Evolutionary conservation across 192 early-diverging fungal genomes (phyloP).

Genomic region (Backusella circina): DNA sequence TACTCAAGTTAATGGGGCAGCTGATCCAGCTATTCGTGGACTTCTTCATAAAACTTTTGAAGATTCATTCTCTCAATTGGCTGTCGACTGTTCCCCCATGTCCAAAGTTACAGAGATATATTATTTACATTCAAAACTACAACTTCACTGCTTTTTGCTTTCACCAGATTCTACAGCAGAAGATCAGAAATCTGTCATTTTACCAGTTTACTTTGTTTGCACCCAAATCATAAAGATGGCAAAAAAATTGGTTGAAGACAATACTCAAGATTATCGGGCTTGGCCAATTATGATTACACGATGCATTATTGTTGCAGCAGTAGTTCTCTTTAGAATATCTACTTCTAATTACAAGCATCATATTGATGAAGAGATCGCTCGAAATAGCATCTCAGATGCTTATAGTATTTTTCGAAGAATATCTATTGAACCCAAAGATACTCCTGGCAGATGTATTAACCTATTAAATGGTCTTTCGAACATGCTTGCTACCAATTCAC

Average conservation of each 20-base stretch:
- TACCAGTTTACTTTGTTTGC: conserved; percentile 19
- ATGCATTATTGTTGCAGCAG: background rate
- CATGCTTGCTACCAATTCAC: background rate
- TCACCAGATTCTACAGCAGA: background rate
- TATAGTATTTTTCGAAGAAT: conserved; percentile 4
- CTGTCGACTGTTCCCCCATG: conserved; percentile 5
- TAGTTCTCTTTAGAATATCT: conserved; percentile 6
- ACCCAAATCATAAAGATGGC: conserved; percentile 11
- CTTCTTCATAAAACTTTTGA: conserved; percentile 12
- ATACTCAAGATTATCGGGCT: background rate
- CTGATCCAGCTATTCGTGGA: background rate
- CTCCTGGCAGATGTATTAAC: background rate
- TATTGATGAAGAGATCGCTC: conserved; percentile 13
- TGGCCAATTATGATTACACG: conserved; percentile 17
- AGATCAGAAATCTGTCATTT: conserved; percentile 11
- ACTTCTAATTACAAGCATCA: background rate
- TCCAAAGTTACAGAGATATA: conserved; percentile 7
- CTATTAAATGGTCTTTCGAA: background rate
- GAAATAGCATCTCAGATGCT: conserved; percentile 13
- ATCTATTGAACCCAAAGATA: background rate
- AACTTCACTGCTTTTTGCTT: conserved; percentile 21
- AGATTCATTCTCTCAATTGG: conserved; percentile 7
- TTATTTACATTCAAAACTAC: conserved; percentile 22
- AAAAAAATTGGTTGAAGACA: background rate
- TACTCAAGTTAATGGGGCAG: background rate